Conservation (phyloP, 148 eudicot species). For the Silene conica region DNA sequence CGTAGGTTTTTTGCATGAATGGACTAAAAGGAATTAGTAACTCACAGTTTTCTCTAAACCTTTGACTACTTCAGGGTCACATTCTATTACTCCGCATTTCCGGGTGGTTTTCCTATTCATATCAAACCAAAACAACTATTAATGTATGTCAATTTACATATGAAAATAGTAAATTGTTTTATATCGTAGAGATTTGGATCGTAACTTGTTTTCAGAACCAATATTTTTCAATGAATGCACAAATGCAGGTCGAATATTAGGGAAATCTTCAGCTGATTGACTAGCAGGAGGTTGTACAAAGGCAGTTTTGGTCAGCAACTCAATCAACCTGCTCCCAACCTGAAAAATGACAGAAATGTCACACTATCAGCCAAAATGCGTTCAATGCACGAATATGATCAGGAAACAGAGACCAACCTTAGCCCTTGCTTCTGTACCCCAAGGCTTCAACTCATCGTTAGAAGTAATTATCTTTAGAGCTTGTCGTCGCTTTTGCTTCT, state of each 20-base stretch:
- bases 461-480: conserved; percentile 51
- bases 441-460: conserved; percentile 54
- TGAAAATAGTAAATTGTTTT: background rate
- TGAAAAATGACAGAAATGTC: conserved; percentile 30
- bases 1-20: background rate
- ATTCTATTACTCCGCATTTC: conserved; percentile 76
- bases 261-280: conserved; percentile 52
- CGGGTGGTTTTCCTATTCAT: conserved; percentile 47
- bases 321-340: conserved; percentile 87
- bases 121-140: conserved; percentile 15
- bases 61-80: conserved; percentile 67
- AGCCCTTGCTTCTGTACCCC: conserved; percentile 76
- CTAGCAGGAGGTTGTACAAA: conserved; percentile 70
- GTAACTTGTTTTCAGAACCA: conserved; percentile 49
- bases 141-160: conserved; percentile 10
- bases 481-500: conserved; percentile 69
- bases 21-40: conserved; percentile 3
- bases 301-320: conserved; percentile 76
- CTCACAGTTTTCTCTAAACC: conserved; percentile 89
- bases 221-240: conserved; percentile 51
- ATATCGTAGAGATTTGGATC: conserved; percentile 6
- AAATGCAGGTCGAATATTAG: conserved; percentile 92
- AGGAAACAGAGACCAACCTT: conserved; percentile 45
- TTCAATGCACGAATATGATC: background rate
- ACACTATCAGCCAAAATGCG: conserved; percentile 1